phyloP scores from a whole-genome alignment of 2,329 filamentous ascomycete species.

The Tricladium varicosporioides region DNA sequence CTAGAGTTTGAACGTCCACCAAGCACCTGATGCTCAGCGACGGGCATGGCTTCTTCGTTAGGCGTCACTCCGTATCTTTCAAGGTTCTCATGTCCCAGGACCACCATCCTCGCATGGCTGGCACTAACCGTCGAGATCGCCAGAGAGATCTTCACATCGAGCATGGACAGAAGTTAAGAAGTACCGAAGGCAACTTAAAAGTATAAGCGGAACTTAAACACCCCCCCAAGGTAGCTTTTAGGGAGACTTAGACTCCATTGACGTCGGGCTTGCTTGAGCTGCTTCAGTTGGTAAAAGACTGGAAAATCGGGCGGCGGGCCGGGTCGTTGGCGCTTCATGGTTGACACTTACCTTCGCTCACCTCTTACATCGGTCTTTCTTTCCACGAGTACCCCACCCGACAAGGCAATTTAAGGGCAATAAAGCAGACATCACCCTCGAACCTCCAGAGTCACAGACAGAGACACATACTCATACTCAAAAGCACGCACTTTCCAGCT shows the following conservation, averaged over 20 bases:
- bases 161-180: neutral
- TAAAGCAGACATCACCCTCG: neutral
- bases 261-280: neutral
- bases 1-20: no score
- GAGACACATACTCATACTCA: constrained; percentile 2
- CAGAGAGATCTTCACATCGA: neutral
- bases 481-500: constrained; percentile 9
- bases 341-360: neutral
- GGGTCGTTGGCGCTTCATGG: neutral
- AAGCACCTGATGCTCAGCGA: no score
- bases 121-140: neutral
- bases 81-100: neutral
- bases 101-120: neutral
- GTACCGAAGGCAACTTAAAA: neutral
- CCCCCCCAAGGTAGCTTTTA: neutral
- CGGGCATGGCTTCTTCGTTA: no score
- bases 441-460: neutral
- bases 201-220: neutral
- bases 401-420: neutral
- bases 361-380: neutral
- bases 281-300: neutral
- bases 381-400: neutral
- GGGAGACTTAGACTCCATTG: neutral
- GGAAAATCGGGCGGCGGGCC: neutral
- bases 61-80: no score